A percentile compares a stretch with the other conserved stretches of the same genome.
Evolutionary conservation across 23 red algal genomes (phyloP).

Genomic region (Gracilaria gracilis): DNA sequence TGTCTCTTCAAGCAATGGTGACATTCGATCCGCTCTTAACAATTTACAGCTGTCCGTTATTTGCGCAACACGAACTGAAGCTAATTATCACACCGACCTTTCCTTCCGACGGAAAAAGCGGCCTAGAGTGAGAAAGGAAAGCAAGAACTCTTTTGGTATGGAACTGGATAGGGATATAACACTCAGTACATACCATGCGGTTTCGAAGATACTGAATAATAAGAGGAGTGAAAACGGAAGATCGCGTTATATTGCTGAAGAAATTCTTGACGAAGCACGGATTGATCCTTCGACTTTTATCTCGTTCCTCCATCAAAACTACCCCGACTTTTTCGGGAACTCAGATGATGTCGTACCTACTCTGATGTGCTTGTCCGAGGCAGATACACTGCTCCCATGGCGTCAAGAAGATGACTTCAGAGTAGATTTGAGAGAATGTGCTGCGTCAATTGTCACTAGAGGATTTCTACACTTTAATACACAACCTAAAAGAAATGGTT

Average conservation of each 20-base stretch:
- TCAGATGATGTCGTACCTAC: slow-evolving; percentile 44
- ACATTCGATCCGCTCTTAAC: slow-evolving; percentile 70
- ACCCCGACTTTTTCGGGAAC: slow-evolving; percentile 60
- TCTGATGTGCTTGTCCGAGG: slow-evolving; percentile 46
- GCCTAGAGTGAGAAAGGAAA: slow-evolving; percentile 4
- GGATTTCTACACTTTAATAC: slow-evolving; percentile 68
- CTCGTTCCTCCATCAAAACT: slow-evolving; percentile 69
- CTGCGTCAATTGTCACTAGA: slow-evolving; percentile 70
- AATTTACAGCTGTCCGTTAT: slow-evolving; percentile 51
- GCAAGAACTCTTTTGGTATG: not conserved
- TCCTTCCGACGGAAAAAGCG: not conserved
- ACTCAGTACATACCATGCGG: slow-evolving; percentile 63
- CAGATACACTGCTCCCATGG: slow-evolving; percentile 69
- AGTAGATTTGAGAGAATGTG: slow-evolving; percentile 59
- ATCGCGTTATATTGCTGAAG: slow-evolving; percentile 52
- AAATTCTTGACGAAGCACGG: slow-evolving; percentile 56
- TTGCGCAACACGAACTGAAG: not conserved
- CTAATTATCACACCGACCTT: not conserved
- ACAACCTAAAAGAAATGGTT: slow-evolving; percentile 51
- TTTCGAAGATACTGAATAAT: slow-evolving; percentile 70
- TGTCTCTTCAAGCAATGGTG: slow-evolving; percentile 39
- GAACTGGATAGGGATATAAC: slow-evolving; percentile 42
- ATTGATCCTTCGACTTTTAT: slow-evolving; percentile 57
- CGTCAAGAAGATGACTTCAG: slow-evolving; percentile 49
- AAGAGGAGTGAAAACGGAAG: slow-evolving; percentile 36